Evolutionary conservation across 1,139 yeast species (phyloP).

Genomic region (Debaryomyces sp.): DNA sequence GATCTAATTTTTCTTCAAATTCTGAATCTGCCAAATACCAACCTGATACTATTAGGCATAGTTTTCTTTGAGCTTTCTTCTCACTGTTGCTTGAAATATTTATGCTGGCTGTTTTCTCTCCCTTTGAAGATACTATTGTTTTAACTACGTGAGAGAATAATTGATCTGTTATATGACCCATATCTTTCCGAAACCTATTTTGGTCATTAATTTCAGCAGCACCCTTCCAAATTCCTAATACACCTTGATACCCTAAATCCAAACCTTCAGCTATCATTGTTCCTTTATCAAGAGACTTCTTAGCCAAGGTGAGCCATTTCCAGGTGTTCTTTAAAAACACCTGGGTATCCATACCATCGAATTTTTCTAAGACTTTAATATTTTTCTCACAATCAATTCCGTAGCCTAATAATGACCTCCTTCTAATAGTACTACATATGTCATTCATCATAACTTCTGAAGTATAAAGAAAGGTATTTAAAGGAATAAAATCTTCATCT

Average conservation of each 20-base stretch:
- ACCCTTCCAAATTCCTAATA: slow-evolving; percentile 89
- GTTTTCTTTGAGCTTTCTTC: slow-evolving; percentile 64
- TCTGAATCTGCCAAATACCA: slow-evolving; percentile 86
- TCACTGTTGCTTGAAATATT: slow-evolving; percentile 52
- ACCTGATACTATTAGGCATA: slow-evolving; percentile 85
- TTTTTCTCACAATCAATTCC: slow-evolving; percentile 71
- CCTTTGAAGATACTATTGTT: slow-evolving; percentile 44
- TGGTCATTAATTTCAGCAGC: slow-evolving; percentile 62
- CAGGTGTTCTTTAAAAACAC: slow-evolving; percentile 74
- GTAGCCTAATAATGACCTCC: slow-evolving; percentile 74
- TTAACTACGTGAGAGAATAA: slow-evolving; percentile 50
- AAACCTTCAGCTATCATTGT: slow-evolving; percentile 67
- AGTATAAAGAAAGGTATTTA: slow-evolving; percentile 35
- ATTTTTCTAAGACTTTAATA: slow-evolving; percentile 57
- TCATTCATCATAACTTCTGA: slow-evolving; percentile 56
- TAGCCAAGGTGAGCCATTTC: slow-evolving; percentile 84
- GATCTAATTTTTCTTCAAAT: slow-evolving; percentile 67
- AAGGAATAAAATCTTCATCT: slow-evolving; percentile 31
- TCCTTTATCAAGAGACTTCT: slow-evolving; percentile 66
- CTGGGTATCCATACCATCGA: slow-evolving; percentile 57
- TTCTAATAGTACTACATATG: slow-evolving; percentile 65
- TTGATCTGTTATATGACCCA: slow-evolving; percentile 39
- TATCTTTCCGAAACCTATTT: slow-evolving; percentile 45
- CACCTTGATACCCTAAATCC: slow-evolving; percentile 88
- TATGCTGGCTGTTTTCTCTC: slow-evolving; percentile 48